These are phyloP conservation scores for Iberis pinnata DNA, from an alignment of 345 rosid species.

Conservation along the genomic window DNA sequence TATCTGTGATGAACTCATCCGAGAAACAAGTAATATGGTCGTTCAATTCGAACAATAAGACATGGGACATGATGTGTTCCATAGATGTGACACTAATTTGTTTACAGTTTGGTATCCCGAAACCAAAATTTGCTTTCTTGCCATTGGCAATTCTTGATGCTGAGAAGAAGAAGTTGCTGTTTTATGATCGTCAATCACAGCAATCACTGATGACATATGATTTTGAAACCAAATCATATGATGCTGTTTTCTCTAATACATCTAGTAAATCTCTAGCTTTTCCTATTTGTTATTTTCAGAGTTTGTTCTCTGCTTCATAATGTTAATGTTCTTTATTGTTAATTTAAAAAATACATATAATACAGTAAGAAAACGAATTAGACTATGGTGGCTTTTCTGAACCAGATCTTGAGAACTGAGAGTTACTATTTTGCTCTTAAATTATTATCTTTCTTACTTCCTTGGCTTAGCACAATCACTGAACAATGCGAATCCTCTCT, in stretches of 20 bases:
- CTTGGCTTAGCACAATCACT: conserved; percentile 58
- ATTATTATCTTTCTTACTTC: conserved; percentile 34
- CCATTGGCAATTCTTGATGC: background rate
- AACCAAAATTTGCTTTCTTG: background rate
- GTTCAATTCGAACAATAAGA: background rate
- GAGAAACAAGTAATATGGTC: conserved; percentile 4
- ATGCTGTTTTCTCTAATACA: background rate
- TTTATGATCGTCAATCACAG: background rate
- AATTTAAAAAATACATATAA: background rate
- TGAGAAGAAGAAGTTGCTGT: background rate
- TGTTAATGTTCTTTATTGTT: background rate
- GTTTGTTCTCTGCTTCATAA: background rate
- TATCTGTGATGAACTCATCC: background rate
- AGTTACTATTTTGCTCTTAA: conserved; percentile 29
- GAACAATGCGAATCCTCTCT: conserved; percentile 53
- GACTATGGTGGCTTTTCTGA: background rate
- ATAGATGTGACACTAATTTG: background rate
- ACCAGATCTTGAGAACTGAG: background rate
- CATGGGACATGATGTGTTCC: background rate
- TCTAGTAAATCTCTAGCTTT: background rate
- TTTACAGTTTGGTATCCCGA: background rate
- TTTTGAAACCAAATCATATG: background rate
- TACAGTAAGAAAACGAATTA: conserved; percentile 8
- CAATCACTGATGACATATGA: background rate
- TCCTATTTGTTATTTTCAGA: background rate